A percentile compares a stretch with the other conserved stretches of the same genome.
Conservation (phyloP, 2,329 filamentous ascomycete species). For the Ilyonectria sp. region DNA sequence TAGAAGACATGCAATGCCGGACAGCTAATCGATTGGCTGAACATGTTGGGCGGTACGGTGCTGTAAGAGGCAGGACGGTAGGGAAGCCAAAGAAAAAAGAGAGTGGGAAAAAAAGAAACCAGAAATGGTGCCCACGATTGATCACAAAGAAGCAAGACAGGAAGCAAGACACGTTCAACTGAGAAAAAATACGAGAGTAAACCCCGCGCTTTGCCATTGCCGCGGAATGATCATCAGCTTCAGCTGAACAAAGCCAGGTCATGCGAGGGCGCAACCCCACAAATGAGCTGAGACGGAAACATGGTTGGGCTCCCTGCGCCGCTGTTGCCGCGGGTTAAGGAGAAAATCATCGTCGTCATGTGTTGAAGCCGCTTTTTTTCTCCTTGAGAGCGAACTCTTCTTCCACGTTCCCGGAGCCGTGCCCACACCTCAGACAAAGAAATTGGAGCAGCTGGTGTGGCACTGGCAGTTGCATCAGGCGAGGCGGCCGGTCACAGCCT, state of each 20-base stretch:
- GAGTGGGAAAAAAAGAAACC: background rate
- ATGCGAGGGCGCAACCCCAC: conserved; percentile 29
- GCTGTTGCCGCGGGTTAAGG: conserved; percentile 12
- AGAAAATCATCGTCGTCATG: conserved; percentile 22
- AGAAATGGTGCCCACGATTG: background rate
- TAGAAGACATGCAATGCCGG: background rate
- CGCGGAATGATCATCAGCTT: conserved; percentile 13
- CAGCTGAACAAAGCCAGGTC: conserved; percentile 5
- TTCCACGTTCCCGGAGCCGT: conserved; percentile 35
- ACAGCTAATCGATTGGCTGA: background rate
- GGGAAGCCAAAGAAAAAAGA: background rate
- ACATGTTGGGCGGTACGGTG: background rate
- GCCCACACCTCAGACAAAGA: conserved; percentile 22
- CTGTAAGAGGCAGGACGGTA: background rate
- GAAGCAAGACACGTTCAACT: background rate
- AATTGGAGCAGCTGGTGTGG: conserved; percentile 32
- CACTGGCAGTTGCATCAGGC: conserved; percentile 25
- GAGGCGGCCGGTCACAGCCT: conserved; percentile 27
- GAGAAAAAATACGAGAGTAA: background rate
- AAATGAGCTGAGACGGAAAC: conserved; percentile 24
- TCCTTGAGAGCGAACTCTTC: conserved; percentile 19
- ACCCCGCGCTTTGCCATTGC: background rate
- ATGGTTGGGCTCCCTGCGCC: conserved; percentile 20
- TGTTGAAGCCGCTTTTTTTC: conserved; percentile 8
- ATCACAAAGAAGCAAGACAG: background rate